phyloP scores from a whole-genome alignment of 208 protist species.

The Crithidia sp. region DNA sequence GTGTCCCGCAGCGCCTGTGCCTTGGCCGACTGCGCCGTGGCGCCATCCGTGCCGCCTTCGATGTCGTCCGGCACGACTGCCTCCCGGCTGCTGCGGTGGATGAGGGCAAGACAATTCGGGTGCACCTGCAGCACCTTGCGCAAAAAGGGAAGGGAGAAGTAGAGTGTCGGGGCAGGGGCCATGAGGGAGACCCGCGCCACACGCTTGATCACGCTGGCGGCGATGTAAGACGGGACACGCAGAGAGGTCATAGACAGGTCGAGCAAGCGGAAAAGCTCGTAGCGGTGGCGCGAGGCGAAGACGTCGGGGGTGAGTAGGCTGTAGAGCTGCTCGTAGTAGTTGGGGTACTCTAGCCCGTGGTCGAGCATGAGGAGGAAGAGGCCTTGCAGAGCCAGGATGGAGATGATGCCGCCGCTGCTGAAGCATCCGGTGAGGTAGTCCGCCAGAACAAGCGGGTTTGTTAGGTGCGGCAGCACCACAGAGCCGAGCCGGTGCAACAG shows the following conservation, averaged over 20 bases:
- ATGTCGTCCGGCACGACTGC: conserved; percentile 54
- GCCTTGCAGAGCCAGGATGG: conserved; percentile 86
- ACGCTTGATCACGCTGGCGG: conserved; percentile 82
- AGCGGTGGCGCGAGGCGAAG: conserved; percentile 87
- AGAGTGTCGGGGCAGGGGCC: conserved; percentile 80
- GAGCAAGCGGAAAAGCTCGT: conserved; percentile 86
- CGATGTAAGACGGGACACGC: conserved; percentile 84
- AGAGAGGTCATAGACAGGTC: conserved; percentile 85
- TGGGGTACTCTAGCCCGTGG: conserved; percentile 90
- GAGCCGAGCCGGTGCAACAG: conserved; percentile 80
- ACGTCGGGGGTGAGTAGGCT: conserved; percentile 79
- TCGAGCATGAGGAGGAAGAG: conserved; percentile 91
- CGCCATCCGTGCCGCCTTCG: conserved; percentile 11
- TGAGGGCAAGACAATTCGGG: conserved; percentile 87
- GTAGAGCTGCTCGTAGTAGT: conserved; percentile 93
- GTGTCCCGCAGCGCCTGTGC: conserved; percentile 52
- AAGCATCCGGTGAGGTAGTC: conserved; percentile 91
- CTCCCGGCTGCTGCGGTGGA: conserved; percentile 82
- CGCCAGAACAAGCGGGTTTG: conserved; percentile 83
- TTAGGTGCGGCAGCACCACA: conserved; percentile 77
- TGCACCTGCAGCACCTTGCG: conserved; percentile 86
- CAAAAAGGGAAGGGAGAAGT: conserved; percentile 88
- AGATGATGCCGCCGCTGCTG: conserved; percentile 81
- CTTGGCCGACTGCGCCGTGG: conserved; percentile 31
- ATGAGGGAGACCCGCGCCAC: conserved; percentile 66